Conservation (phyloP, 768 basidiomycete genomes). For the Mycena indigotica region DNA sequence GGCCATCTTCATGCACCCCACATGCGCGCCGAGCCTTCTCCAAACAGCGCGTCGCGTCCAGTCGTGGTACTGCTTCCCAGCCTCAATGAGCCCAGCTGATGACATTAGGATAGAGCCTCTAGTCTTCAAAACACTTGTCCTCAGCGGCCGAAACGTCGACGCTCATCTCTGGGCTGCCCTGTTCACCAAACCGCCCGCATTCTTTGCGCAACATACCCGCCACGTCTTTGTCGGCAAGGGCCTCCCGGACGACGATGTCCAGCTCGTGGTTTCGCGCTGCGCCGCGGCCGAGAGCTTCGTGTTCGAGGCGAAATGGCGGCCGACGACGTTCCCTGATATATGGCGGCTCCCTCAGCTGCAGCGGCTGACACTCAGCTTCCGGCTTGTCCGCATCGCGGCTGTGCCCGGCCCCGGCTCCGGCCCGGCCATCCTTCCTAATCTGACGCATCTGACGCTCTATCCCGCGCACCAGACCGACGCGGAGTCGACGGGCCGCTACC, state of each 20-base stretch:
- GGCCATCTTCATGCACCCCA: background rate
- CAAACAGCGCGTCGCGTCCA: constrained; percentile 1
- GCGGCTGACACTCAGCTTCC: background rate
- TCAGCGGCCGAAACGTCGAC: background rate
- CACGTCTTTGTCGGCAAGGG: background rate
- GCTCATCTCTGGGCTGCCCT: background rate
- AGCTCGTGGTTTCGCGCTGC: background rate
- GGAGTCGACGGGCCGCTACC: background rate
- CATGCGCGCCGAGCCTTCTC: background rate
- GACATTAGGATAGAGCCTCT: background rate
- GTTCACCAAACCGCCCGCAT: background rate
- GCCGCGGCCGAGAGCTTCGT: background rate
- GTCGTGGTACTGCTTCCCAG: background rate
- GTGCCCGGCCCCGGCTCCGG: background rate
- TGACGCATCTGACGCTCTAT: background rate
- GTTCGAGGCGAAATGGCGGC: background rate
- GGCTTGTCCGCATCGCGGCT: background rate
- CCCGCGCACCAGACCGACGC: background rate
- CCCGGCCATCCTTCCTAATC: background rate
- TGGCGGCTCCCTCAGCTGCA: background rate
- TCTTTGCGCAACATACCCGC: background rate
- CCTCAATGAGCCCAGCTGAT: no score
- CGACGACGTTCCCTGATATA: background rate
- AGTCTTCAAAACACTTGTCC: background rate
- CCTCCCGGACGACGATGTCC: background rate